Evolutionary conservation across 768 basidiomycete genomes (phyloP), one percentile per base, ranked within the genome.

Genomic region (Sporobolomyces roseus): DNA sequence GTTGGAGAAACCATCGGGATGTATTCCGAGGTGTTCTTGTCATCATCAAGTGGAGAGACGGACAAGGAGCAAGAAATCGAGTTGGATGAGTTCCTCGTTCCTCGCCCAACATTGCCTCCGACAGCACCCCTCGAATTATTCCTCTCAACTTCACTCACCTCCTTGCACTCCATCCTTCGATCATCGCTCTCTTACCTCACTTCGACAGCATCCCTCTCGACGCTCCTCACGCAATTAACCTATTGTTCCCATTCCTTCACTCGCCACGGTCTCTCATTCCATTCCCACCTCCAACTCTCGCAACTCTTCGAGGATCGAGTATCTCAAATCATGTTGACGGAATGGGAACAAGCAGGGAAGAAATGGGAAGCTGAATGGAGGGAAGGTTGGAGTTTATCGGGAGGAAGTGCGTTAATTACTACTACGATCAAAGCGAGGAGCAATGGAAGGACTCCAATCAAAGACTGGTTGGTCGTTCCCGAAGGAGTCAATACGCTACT

Each of bases 211-310:
- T 80, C 89, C 29, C 83, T 94, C 71, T 83, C 91, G 27, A 86
- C 93, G 41, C 83, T 93, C 49, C 85, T 96, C 65, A 94, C 93
- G 0, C 94, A 98, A 75, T 84, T 98, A 51, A 88, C 89, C 17
- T 97, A 98, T 79, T 96, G 93, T 77, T 87, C 92, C 12, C 85
- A 87, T 23, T 92, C 93, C 1, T 96, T 96, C 75, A 83, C 90
- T 0, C 86, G 93, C n/a, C 84, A 94, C 21, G 94, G 94, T 0
- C 83, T 94, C 74, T 93, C 96, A 77, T 98, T 99, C 78, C 85
- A 87, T 36, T 79, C 82, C 0, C 79, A 88, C 23, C 80, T 96
- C 35, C 51, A 48, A 23, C 30, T 68, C 16, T 63, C 63, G 27
- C 27, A 14, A 12, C 60, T 29, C 56, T 59, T 10, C 27, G 70